phyloP scores from a whole-genome alignment of 352 stramenopile species.

The Globisporangium spiculum region DNA sequence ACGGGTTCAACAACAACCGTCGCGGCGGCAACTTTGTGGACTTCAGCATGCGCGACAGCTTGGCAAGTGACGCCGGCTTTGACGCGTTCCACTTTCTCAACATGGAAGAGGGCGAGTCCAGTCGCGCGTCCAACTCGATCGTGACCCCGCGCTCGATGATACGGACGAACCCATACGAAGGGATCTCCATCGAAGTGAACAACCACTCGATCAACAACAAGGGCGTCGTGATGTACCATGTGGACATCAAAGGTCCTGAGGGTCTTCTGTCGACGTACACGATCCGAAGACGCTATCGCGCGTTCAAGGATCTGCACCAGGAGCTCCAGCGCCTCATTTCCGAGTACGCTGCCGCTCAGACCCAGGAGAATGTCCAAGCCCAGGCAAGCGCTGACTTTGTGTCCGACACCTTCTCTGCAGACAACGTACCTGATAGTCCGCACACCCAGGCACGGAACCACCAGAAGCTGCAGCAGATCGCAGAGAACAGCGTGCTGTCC shows the following conservation, averaged over 20 bases:
- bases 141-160: conserved; percentile 33
- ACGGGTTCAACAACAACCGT: conserved; percentile 17
- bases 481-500: conserved; percentile 24
- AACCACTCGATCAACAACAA: conserved; percentile 55
- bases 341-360: conserved; percentile 21
- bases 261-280: conserved; percentile 82
- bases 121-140: conserved; percentile 20
- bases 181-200: conserved; percentile 50
- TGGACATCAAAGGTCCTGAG: conserved; percentile 80
- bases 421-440: conserved; percentile 26
- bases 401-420: conserved; percentile 19
- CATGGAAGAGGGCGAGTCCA: conserved; percentile 29
- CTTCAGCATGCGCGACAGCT: conserved; percentile 40
- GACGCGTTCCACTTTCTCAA: conserved; percentile 58
- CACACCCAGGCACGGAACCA: conserved; percentile 24
- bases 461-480: conserved; percentile 28
- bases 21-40: conserved; percentile 21
- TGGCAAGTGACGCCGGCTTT: conserved; percentile 60
- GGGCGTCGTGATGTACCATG: conserved; percentile 83
- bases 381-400: conserved; percentile 2
- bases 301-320: conserved; percentile 77
- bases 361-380: neutral
- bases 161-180: conserved; percentile 54
- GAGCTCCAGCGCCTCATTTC: conserved; percentile 60
- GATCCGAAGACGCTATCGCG: conserved; percentile 74